Evolutionary conservation across 2,329 filamentous ascomycete species (phyloP).

Genomic region (Colletotrichum sublineola): DNA sequence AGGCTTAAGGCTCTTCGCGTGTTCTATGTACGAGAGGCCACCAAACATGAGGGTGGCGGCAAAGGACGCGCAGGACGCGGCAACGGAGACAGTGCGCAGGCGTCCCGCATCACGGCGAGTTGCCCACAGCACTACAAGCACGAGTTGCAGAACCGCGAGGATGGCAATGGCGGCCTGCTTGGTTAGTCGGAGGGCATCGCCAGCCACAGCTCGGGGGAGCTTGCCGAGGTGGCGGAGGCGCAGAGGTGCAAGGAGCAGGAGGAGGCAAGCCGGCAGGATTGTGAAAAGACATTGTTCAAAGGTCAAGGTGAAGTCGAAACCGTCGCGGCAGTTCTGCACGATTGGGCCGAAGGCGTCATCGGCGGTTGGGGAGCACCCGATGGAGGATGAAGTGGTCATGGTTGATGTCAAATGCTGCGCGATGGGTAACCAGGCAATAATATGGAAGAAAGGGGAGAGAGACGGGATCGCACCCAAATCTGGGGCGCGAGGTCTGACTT

Average conservation of each 20-base stretch:
- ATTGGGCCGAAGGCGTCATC: slow-evolving; percentile 47
- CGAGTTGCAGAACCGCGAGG: slow-evolving; percentile 51
- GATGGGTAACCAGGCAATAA: neutral
- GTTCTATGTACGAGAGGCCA: slow-evolving; percentile 55
- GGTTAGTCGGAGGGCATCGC: slow-evolving; percentile 44
- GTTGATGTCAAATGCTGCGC: neutral
- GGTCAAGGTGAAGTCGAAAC: slow-evolving; percentile 50
- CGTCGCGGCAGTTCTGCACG: slow-evolving; percentile 37
- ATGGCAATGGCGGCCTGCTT: slow-evolving; percentile 45
- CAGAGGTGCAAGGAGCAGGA: slow-evolving; percentile 51
- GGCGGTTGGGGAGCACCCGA: slow-evolving; percentile 26
- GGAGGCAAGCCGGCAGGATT: slow-evolving; percentile 49
- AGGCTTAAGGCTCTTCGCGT: slow-evolving; percentile 51
- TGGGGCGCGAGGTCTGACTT: neutral
- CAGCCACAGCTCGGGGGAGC: slow-evolving; percentile 46
- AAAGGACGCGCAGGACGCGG: slow-evolving; percentile 51
- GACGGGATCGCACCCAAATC: fast-evolving
- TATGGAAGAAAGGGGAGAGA: fast-evolving
- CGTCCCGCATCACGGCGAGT: slow-evolving; percentile 35
- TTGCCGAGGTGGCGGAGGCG: slow-evolving; percentile 48
- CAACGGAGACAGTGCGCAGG: slow-evolving; percentile 48
- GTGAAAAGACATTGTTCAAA: slow-evolving; percentile 49
- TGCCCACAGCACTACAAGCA: slow-evolving; percentile 52
- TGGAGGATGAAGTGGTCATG: slow-evolving; percentile 25
- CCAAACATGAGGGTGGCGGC: slow-evolving; percentile 50